phyloP scores from a whole-genome alignment of 2,329 filamentous ascomycete genomes.

The Neoascochyta sp. region DNA sequence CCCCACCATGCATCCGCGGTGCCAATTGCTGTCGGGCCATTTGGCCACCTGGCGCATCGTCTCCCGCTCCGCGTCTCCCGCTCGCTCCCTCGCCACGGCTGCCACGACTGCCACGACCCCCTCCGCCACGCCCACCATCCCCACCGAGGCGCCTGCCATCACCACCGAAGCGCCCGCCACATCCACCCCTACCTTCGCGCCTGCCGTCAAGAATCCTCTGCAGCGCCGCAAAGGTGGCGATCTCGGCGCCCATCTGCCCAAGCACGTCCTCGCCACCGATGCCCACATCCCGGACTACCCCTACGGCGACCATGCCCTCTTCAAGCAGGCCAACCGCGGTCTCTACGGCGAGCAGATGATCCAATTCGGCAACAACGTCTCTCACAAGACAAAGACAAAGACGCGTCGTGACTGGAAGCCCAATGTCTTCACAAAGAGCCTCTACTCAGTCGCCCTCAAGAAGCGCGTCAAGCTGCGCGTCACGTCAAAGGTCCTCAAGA shows the following conservation, averaged over 20 bases:
- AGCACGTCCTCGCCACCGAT: constrained; percentile 30
- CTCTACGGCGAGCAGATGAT: constrained; percentile 69
- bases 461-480: constrained; percentile 64
- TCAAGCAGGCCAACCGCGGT: constrained; percentile 76
- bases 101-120: too few species aligned
- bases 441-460: constrained; percentile 62
- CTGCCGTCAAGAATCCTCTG: constrained; percentile 24
- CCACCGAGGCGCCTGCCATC: constrained; percentile 26
- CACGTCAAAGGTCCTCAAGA: constrained; percentile 61
- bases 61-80: too few species aligned
- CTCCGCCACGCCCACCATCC: constrained; percentile 11
- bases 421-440: constrained; percentile 64
- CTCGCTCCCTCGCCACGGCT: too few species aligned
- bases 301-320: constrained; percentile 64
- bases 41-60: constrained; percentile 11
- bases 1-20: constrained; percentile 26
- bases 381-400: constrained; percentile 64
- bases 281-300: constrained; percentile 57
- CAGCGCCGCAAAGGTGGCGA: constrained; percentile 30
- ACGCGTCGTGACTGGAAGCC: constrained; percentile 70
- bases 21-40: constrained; percentile 28
- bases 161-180: constrained; percentile 19
- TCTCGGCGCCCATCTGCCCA: constrained; percentile 35
- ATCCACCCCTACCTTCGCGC: constrained; percentile 3
- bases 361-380: constrained; percentile 76